phyloP scores from a whole-genome alignment of 805 yeast species.

The Metschnikowia noctiluminum region DNA sequence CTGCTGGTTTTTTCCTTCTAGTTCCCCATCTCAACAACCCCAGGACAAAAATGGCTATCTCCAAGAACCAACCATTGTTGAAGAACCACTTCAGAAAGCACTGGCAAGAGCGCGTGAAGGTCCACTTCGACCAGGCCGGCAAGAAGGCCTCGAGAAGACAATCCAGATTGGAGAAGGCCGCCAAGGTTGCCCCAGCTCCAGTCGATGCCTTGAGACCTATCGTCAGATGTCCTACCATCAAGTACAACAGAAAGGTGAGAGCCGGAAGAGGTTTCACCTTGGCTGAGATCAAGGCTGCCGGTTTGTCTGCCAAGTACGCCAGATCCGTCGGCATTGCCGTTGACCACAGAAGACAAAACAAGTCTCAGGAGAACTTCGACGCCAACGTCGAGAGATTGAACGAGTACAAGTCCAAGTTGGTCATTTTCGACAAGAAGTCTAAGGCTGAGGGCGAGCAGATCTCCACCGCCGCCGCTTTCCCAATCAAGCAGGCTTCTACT shows the following conservation, averaged over 20 bases:
- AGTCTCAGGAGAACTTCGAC: conserved; percentile 92
- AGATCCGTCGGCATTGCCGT: conserved; percentile 98
- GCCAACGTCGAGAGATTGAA: conserved; percentile 92
- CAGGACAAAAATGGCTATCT: conserved; percentile 67
- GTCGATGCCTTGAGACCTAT: conserved; percentile 94
- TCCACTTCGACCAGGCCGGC: conserved; percentile 99
- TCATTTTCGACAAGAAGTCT: conserved; percentile 90
- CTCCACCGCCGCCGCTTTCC: conserved; percentile 75
- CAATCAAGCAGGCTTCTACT: conserved; percentile 74
- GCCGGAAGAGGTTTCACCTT: conserved; percentile 99
- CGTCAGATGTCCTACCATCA: conserved; percentile 98
- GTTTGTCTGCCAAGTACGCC: conserved; percentile 86
- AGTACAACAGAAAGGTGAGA: conserved; percentile 99
- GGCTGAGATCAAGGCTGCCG: conserved; percentile 98
- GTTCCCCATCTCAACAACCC: conserved; percentile 1
- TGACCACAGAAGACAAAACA: conserved; percentile 99
- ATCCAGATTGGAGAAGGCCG: conserved; percentile 92
- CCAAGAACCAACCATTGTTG: conserved; percentile 98
- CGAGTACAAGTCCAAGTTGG: conserved; percentile 94
- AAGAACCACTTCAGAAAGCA: conserved; percentile 99
- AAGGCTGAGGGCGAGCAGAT: conserved; percentile 76
- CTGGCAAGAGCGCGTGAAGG: conserved; percentile 99
- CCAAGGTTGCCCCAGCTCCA: conserved; percentile 96
- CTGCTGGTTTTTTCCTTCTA: conserved; percentile 12
- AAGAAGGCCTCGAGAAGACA: conserved; percentile 96